phyloP scores from a whole-genome alignment of 225 moss, liverwort and hornwort genomes.

The Straminergon stramineum region DNA sequence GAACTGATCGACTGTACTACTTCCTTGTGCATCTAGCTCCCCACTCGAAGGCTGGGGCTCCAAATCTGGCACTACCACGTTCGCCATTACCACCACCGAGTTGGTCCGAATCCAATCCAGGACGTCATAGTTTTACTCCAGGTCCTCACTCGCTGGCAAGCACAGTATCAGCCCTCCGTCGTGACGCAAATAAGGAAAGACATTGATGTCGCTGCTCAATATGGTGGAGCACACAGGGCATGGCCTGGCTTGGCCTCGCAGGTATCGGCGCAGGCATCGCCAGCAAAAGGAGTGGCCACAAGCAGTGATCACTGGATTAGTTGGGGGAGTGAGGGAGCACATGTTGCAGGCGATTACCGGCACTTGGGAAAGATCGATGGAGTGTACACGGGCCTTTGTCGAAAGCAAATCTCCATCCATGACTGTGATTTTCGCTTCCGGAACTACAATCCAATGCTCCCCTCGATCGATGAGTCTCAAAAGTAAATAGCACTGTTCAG shows the following conservation, averaged over 20 bases:
- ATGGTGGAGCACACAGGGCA: background rate
- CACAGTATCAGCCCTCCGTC: background rate
- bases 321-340: background rate
- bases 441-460: background rate
- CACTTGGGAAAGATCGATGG: background rate
- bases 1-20: background rate
- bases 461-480: background rate
- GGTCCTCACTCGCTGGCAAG: background rate
- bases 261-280: background rate
- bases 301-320: background rate
- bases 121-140: background rate
- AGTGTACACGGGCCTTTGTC: no score
- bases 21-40: background rate
- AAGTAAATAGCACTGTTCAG: no score
- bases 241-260: background rate
- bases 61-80: no score
- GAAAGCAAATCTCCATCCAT: background rate
- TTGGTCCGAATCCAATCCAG: background rate
- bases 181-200: background rate
- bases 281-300: background rate
- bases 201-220: background rate
- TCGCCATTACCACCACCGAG: background rate
- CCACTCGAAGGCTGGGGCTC: background rate
- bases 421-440: background rate
- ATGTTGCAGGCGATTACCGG: background rate